These are phyloP conservation scores for Immersiella caudata DNA, from an alignment of 495 filamentous ascomycete genomes.

Conservation along the genomic window DNA sequence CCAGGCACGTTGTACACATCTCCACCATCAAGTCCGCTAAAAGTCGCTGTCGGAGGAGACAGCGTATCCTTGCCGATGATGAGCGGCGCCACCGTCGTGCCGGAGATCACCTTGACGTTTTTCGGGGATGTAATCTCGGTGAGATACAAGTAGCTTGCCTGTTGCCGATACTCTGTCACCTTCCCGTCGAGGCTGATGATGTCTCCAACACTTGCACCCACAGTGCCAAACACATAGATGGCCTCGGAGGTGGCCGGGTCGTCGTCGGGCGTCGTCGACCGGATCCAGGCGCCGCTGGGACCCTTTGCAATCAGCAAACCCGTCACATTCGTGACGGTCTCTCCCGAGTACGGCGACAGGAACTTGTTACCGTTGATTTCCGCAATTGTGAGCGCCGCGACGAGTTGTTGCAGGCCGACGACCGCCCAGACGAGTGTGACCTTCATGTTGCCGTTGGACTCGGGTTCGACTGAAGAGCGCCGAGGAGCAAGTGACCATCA, in stretches of 20 bases:
- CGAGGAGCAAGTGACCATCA: background rate
- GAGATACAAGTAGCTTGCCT: conserved; percentile 53
- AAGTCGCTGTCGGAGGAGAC: conserved; percentile 56
- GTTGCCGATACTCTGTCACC: conserved; percentile 59
- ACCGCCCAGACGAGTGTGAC: conserved; percentile 25
- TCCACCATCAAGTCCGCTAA: conserved; percentile 54
- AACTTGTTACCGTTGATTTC: conserved; percentile 65
- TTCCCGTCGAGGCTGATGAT: conserved; percentile 57
- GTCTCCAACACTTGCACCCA: conserved; percentile 54
- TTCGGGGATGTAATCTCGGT: conserved; percentile 57
- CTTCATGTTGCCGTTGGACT: conserved; percentile 24
- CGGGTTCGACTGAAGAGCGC: background rate
- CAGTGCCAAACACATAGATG: conserved; percentile 58
- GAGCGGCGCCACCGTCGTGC: conserved; percentile 48
- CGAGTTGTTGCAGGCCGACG: conserved; percentile 32
- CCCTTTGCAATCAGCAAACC: conserved; percentile 64
- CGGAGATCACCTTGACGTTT: conserved; percentile 48
- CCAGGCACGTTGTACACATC: conserved; percentile 60
- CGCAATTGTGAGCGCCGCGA: conserved; percentile 54
- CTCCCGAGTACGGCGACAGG: conserved; percentile 56
- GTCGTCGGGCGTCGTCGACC: conserved; percentile 53
- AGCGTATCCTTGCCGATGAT: conserved; percentile 55
- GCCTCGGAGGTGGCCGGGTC: conserved; percentile 50
- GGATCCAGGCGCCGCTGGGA: conserved; percentile 59
- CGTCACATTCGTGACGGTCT: conserved; percentile 55